Evolutionary conservation across 1,284 basidiomycete genomes (phyloP), one percentile per base, ranked within the genome.

Genomic region (Peniophora sp.): DNA sequence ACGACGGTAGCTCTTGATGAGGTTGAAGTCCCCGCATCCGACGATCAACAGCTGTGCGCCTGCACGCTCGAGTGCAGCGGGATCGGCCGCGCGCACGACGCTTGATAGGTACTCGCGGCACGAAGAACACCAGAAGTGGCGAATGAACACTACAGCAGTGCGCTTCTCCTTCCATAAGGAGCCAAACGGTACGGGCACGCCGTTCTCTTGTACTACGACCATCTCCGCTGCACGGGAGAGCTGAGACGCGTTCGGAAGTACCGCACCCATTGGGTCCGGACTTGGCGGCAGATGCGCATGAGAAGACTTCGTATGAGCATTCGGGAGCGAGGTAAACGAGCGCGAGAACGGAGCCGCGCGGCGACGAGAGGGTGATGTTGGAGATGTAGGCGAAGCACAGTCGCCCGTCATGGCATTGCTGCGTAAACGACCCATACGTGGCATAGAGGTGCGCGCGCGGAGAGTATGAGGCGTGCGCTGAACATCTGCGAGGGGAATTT

Each of bases 41-140:
- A 96, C 81, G 57, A 95, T 72, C 48, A 92, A 73, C 49, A 91
- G 68, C 58, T 75, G 78, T 50, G 79, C 66, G 22, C 74, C 73
- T 14, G 75, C 73, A 36, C 70, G 71, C 45, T 80, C 74, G 46
- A 88, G 72, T 3, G 74, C 71, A 44, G 74, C 74, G 10, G 71
- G 68, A 47, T 79, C 68, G 36, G 83, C 72, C 45, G 74, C 70
- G 17, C 71, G 65, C 52, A 75, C 63, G 52, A 93, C 72, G 32
- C 81, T 82, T 50, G 80, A 75, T 72, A 93, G 81, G 65, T 94
- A 96, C 62, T 93, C 89, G 62, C 92, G 89, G 64, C 89, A 91
- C 27, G 83, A 68, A 2, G 86, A 83, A 59, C 89, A 93, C 82
- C 82, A 85, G 63, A 89, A 88, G 64, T 89, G 85, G 39, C 87